phyloP scores from a whole-genome alignment of 257 asterid genomes.

The Nicotiana obtusifolia region DNA sequence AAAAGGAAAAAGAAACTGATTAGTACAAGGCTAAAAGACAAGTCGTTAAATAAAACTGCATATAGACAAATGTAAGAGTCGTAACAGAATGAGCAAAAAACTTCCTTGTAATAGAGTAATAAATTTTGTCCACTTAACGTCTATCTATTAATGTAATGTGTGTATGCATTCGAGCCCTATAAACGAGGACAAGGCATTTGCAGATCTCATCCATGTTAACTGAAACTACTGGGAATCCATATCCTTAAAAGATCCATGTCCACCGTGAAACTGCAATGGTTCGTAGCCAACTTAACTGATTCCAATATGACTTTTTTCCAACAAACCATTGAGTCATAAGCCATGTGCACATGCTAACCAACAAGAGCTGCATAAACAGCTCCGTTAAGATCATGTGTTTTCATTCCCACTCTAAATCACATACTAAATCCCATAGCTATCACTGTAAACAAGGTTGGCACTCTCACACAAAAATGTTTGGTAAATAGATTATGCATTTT shows the following conservation, averaged over 20 bases:
- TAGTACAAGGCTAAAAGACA: not conserved
- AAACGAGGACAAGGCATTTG: not conserved
- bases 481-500: not conserved
- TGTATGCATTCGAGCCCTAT: not conserved
- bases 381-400: not conserved
- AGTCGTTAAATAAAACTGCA: not conserved
- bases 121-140: not conserved
- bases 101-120: not conserved
- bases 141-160: not conserved
- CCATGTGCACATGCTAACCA: not conserved
- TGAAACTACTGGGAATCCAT: not conserved
- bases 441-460: not conserved
- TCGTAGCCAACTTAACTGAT: not conserved
- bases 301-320: not conserved
- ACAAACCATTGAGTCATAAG: not conserved
- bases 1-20: not conserved
- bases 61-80: not conserved
- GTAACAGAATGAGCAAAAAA: not conserved
- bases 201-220: not conserved
- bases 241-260: not conserved
- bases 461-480: not conserved
- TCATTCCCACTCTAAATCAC: not conserved
- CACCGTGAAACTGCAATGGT: not conserved
- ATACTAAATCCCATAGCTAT: not conserved
- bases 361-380: not conserved